phyloP scores from a whole-genome alignment of 2,329 filamentous ascomycete species.

The Aschersonia sp. region DNA sequence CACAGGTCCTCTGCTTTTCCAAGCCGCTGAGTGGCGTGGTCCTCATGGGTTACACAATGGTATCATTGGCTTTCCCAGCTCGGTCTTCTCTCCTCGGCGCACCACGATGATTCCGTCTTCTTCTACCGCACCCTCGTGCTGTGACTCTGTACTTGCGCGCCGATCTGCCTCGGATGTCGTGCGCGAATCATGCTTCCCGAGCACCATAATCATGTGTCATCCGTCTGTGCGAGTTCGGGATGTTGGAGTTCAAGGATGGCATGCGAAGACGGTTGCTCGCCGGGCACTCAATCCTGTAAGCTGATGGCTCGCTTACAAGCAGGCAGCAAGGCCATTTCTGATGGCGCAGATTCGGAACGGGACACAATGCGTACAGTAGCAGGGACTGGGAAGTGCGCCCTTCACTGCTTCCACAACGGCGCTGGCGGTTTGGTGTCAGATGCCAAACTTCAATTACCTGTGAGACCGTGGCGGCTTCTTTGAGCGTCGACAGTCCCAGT shows the following conservation, averaged over 20 bases:
- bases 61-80: background rate
- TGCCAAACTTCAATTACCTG: conserved; percentile 1
- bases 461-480: conserved; percentile 5
- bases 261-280: too few species aligned
- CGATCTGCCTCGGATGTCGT: background rate
- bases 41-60: conserved; percentile 3
- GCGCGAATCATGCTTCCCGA: background rate
- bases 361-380: background rate
- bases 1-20: background rate
- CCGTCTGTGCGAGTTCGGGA: background rate
- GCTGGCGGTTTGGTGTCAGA: background rate
- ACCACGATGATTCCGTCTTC: background rate
- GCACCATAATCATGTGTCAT: background rate
- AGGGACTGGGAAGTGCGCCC: background rate
- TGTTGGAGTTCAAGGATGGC: too few species aligned
- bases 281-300: too few species aligned
- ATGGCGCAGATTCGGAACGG: background rate
- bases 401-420: background rate
- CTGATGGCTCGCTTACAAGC: too few species aligned
- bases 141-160: background rate
- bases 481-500: conserved; percentile 3
- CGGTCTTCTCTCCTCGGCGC: background rate
- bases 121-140: background rate
- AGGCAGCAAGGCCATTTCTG: background rate
- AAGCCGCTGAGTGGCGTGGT: conserved; percentile 4